Conservation (phyloP, 306 rosid species). For the Quercus berberidifolia region DNA sequence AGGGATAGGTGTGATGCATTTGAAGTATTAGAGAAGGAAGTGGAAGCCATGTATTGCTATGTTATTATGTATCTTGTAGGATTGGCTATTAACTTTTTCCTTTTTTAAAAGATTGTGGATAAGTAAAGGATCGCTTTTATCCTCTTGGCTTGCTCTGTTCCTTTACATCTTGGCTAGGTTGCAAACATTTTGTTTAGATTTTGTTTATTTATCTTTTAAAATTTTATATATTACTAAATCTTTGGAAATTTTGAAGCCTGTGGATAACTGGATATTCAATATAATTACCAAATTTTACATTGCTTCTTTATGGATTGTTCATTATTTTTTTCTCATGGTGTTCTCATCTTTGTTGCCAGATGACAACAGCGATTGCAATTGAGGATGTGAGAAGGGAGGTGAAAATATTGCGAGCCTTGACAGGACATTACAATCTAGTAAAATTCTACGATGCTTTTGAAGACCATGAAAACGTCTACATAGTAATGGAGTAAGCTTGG, state of each 20-base stretch:
- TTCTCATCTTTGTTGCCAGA: constrained; percentile 43
- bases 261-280: neutral
- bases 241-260: neutral
- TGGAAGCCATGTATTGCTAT: neutral
- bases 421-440: constrained; percentile 85
- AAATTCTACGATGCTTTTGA: constrained; percentile 90
- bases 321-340: constrained; percentile 3
- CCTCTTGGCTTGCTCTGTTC: neutral
- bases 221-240: neutral
- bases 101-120: neutral
- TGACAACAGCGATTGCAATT: constrained; percentile 96
- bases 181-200: neutral
- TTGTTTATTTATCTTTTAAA: neutral
- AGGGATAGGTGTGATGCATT: neutral
- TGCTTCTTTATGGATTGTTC: neutral
- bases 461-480: constrained; percentile 95
- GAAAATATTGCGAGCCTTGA: constrained; percentile 87
- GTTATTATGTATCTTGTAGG: neutral
- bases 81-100: neutral
- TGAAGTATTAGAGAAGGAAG: neutral
- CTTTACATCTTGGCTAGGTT: neutral
- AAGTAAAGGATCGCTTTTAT: neutral
- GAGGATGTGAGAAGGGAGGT: constrained; percentile 99
- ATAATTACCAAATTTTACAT: neutral
- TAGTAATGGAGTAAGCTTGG: constrained; percentile 96